Evolutionary conservation across 768 basidiomycete genomes (phyloP).

Genomic region (Mycena galericulata): DNA sequence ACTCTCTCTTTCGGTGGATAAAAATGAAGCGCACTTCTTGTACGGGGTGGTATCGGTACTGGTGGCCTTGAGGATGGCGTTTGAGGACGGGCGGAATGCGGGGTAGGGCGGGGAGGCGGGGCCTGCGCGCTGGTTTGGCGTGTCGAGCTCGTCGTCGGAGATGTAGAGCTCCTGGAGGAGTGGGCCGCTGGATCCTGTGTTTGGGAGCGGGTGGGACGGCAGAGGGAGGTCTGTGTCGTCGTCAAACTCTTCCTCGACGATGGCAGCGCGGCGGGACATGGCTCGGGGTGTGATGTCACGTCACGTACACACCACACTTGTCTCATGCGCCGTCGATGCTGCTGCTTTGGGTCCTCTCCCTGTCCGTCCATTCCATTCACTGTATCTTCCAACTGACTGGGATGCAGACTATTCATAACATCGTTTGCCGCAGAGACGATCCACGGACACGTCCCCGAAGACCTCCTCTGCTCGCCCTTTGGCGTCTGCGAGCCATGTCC

Average conservation of each 20-base stretch:
- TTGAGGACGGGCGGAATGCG: conserved; percentile 34
- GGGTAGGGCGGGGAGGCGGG: conserved; percentile 66
- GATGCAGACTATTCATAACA: conserved; percentile 32
- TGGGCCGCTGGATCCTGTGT: conserved; percentile 77
- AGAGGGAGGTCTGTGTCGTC: conserved; percentile 94
- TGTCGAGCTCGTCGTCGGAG: conserved; percentile 65
- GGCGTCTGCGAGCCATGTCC: conserved; percentile 76
- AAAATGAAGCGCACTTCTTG: conserved; percentile 70
- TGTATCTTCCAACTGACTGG: neutral
- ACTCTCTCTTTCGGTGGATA: conserved; percentile 5
- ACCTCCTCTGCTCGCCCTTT: conserved; percentile 63
- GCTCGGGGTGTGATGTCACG: neutral
- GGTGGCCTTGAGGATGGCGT: conserved; percentile 47
- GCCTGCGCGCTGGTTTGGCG: conserved; percentile 52
- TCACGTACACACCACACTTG: neutral
- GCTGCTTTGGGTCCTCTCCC: conserved; percentile 25
- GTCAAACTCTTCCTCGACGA: conserved; percentile 86
- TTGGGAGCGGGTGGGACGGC: conserved; percentile 73
- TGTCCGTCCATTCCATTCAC: neutral
- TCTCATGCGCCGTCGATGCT: conserved; percentile 24
- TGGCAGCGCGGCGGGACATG: conserved; percentile 77
- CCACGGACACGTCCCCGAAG: conserved; percentile 28
- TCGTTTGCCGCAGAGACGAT: conserved; percentile 31
- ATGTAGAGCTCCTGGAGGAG: conserved; percentile 80
- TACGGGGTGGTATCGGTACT: conserved; percentile 86